phyloP scores from a whole-genome alignment of 1,284 basidiomycete species.

The Gomphus sp. region DNA sequence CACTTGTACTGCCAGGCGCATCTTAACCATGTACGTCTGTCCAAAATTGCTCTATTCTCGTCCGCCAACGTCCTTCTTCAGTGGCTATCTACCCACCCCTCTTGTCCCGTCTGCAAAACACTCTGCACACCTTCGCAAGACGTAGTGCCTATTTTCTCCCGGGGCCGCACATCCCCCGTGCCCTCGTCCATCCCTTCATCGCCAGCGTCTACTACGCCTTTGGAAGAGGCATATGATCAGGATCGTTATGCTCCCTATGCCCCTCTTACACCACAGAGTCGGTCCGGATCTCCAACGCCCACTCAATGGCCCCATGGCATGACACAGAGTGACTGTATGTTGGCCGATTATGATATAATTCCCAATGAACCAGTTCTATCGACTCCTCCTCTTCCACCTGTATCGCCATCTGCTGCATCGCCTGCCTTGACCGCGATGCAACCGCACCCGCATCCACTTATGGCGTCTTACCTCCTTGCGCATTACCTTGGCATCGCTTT shows the following conservation, averaged over 20 bases:
- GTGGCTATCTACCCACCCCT: conserved; percentile 3
- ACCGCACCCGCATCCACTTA: neutral
- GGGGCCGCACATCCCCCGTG: neutral
- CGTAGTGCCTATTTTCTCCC: conserved; percentile 4
- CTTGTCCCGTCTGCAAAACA: conserved; percentile 5
- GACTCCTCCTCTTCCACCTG: no score
- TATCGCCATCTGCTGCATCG: no score
- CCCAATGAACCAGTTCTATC: no score
- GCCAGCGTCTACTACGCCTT: neutral
- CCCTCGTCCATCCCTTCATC: neutral
- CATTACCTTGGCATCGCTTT: conserved; percentile 6
- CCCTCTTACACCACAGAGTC: no score
- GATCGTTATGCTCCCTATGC: no score
- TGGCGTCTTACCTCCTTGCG: neutral
- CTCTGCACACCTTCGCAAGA: conserved; percentile 2
- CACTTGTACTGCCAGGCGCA: conserved; percentile 6
- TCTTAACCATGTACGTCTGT: neutral
- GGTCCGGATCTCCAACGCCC: no score
- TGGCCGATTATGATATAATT: no score
- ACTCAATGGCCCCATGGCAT: no score
- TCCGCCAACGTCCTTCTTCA: neutral
- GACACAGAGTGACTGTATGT: no score
- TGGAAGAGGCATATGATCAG: neutral
- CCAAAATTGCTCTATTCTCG: neutral
- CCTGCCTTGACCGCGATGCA: no score